Percentiles rank a stretch among this genome's conserved stretches.
These are phyloP conservation scores for Cladosporium sphaerospermum DNA, from an alignment of 2,329 filamentous ascomycete species.

Conservation along the genomic window DNA sequence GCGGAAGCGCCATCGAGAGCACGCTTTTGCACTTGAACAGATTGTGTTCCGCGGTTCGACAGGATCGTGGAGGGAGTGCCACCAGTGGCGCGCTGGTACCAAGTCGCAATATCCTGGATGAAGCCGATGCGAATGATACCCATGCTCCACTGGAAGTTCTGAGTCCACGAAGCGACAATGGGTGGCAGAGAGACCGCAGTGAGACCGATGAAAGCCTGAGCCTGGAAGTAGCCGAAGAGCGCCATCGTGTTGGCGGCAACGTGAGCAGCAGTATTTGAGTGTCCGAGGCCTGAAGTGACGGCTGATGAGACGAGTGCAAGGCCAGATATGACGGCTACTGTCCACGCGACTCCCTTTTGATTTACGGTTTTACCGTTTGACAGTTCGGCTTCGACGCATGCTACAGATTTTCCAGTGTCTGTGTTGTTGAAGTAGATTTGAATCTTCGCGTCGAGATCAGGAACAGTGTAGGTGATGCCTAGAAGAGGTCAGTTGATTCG, in stretches of 20 bases:
- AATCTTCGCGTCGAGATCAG: slow-evolving; percentile 83
- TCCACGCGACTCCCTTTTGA: slow-evolving; percentile 81
- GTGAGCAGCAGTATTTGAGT: slow-evolving; percentile 90
- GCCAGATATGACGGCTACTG: slow-evolving; percentile 79
- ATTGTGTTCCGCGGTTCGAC: slow-evolving; percentile 65
- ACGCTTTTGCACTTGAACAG: slow-evolving; percentile 75
- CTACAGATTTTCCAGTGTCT: slow-evolving; percentile 57
- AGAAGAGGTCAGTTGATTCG: background rate
- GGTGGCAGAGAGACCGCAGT: slow-evolving; percentile 75
- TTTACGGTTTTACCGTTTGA: slow-evolving; percentile 93
- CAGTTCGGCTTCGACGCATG: slow-evolving; percentile 80
- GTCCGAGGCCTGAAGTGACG: slow-evolving; percentile 80
- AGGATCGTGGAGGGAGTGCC: slow-evolving; percentile 76
- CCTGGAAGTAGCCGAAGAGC: slow-evolving; percentile 92
- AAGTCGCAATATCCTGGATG: slow-evolving; percentile 81
- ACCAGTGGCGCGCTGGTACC: slow-evolving; percentile 92
- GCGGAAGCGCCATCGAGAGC: slow-evolving; percentile 41
- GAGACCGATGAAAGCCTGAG: slow-evolving; percentile 85
- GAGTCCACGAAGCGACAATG: slow-evolving; percentile 86
- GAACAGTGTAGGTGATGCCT: slow-evolving; percentile 78
- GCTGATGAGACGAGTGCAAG: slow-evolving; percentile 78
- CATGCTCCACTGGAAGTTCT: slow-evolving; percentile 98
- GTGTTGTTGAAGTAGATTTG: slow-evolving; percentile 73
- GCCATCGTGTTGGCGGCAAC: slow-evolving; percentile 89
- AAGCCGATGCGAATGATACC: slow-evolving; percentile 86